These are phyloP conservation scores for Pseudogymnoascus sp. DNA, from an alignment of 2,329 filamentous ascomycete genomes.

Conservation along the genomic window DNA sequence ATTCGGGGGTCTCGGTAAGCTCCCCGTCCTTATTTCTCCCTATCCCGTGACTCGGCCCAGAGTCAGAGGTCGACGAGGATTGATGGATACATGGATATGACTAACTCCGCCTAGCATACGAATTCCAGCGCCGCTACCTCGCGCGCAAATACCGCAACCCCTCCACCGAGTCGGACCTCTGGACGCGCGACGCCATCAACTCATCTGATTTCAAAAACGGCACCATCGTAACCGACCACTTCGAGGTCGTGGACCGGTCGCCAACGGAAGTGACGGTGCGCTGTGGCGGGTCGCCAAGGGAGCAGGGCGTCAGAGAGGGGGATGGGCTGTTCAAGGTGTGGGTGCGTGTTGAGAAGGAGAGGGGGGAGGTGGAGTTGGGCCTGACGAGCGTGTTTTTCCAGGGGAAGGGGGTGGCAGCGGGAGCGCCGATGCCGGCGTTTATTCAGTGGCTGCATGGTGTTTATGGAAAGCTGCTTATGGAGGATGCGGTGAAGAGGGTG, in stretches of 20 bases:
- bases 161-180: slow-evolving; percentile 51
- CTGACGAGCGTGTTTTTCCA: slow-evolving; percentile 56
- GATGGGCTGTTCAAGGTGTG: slow-evolving; percentile 61
- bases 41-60: slow-evolving; percentile 7
- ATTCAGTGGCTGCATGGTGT: slow-evolving; percentile 43
- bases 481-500: slow-evolving; percentile 38
- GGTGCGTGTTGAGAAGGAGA: slow-evolving; percentile 50
- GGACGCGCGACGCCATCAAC: slow-evolving; percentile 47
- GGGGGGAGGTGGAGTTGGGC: slow-evolving; percentile 53
- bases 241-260: slow-evolving; percentile 60
- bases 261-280: slow-evolving; percentile 52
- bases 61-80: neutral
- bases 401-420: slow-evolving; percentile 36
- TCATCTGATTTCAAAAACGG: slow-evolving; percentile 52
- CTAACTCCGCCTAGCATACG: slow-evolving; percentile 37
- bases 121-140: slow-evolving; percentile 48
- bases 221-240: slow-evolving; percentile 60
- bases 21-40: slow-evolving; percentile 2
- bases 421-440: slow-evolving; percentile 36
- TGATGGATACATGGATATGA: neutral
- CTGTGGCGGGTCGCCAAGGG: slow-evolving; percentile 56
- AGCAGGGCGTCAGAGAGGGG: slow-evolving; percentile 43
- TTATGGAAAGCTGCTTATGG: slow-evolving; percentile 49
- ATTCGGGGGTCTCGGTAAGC: slow-evolving; percentile 55
- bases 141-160: slow-evolving; percentile 49